Evolutionary conservation across 2,329 filamentous ascomycete species (phyloP).

Genomic region (Xylaria digitata): DNA sequence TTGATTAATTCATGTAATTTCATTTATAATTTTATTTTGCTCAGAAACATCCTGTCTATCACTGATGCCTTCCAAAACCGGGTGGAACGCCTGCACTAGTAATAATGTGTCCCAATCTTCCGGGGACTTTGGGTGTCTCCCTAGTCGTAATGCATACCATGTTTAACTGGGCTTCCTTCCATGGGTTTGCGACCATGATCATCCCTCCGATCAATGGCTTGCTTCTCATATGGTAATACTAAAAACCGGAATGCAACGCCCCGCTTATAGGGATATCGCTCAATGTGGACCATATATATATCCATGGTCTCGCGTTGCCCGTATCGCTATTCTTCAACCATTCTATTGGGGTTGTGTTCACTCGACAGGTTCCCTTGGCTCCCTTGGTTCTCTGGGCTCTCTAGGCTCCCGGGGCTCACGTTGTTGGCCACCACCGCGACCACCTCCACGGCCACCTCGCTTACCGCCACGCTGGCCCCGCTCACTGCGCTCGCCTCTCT

Average conservation of each 20-base stretch:
- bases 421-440: slow-evolving; percentile 60
- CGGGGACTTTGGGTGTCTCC: not conserved
- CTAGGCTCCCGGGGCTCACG: slow-evolving; percentile 62
- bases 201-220: slow-evolving; percentile 12
- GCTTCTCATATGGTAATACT: slow-evolving; percentile 21
- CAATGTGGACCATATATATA: slow-evolving; percentile 16
- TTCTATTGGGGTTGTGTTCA: slow-evolving; percentile 31
- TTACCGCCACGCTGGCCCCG: slow-evolving; percentile 62
- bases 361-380: slow-evolving; percentile 45
- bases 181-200: slow-evolving; percentile 6
- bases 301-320: slow-evolving; percentile 11
- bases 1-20: slow-evolving; percentile 5
- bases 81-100: slow-evolving; percentile 36
- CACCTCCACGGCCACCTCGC: slow-evolving; percentile 62
- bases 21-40: slow-evolving; percentile 28
- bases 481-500: slow-evolving; percentile 60
- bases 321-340: slow-evolving; percentile 24
- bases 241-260: slow-evolving; percentile 20
- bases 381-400: slow-evolving; percentile 43
- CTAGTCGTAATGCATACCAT: slow-evolving; percentile 24
- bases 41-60: slow-evolving; percentile 32
- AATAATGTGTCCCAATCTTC: slow-evolving; percentile 16
- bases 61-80: slow-evolving; percentile 24
- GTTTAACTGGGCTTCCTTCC: not conserved
- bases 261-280: slow-evolving; percentile 23